Percentiles rank a stretch among this genome's conserved stretches.
Conservation (phyloP, 2,329 filamentous ascomycete species). For the Cryoendolithus antarcticus region DNA sequence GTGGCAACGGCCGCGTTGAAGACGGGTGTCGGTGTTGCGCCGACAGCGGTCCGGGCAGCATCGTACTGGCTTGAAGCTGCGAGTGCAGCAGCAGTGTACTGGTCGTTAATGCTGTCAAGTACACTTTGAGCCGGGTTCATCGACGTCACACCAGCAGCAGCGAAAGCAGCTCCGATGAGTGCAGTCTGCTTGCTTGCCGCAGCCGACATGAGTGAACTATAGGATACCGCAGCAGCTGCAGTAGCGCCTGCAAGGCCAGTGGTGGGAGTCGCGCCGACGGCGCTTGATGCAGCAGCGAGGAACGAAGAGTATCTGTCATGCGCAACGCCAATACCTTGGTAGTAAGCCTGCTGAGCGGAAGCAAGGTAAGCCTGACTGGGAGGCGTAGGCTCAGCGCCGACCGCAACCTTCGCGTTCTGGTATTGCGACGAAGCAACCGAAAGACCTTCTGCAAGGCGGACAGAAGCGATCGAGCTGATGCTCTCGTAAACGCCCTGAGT, state of each 20-base stretch:
- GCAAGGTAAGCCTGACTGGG: conserved; percentile 43
- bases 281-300: conserved; percentile 56
- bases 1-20: conserved; percentile 62
- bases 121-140: conserved; percentile 18
- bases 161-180: conserved; percentile 13
- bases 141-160: conserved; percentile 11
- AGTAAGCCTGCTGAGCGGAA: conserved; percentile 56
- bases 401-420: conserved; percentile 52
- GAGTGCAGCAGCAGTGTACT: conserved; percentile 62
- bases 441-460: conserved; percentile 57
- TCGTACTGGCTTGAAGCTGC: conserved; percentile 38
- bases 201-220: conserved; percentile 21
- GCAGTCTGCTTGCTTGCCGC: conserved; percentile 19
- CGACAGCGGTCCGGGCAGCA: conserved; percentile 55
- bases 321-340: conserved; percentile 64
- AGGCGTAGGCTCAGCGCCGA: conserved; percentile 50
- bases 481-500: conserved; percentile 40
- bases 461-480: conserved; percentile 56
- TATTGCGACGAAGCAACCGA: conserved; percentile 60
- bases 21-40: conserved; percentile 50
- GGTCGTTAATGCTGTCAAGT: conserved; percentile 40
- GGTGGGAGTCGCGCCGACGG: conserved; percentile 57
- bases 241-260: conserved; percentile 56
- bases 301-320: conserved; percentile 71
- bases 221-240: conserved; percentile 41